phyloP scores from a whole-genome alignment of 345 rosid species.

The Brassica incana region DNA sequence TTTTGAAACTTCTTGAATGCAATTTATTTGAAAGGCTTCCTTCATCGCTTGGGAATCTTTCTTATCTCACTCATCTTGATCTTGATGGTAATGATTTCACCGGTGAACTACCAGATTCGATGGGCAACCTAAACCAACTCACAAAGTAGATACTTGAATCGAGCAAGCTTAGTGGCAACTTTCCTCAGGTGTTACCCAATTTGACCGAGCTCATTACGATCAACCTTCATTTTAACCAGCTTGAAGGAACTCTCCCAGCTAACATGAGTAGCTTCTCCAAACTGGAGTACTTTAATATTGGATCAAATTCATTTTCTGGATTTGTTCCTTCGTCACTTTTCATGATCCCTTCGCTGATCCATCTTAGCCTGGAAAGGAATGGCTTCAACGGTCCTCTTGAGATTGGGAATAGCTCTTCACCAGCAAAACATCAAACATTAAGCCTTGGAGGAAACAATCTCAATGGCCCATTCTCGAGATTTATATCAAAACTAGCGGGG shows the following conservation, averaged over 20 bases:
- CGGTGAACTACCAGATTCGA: neutral
- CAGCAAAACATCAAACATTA: neutral
- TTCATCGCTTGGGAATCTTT: neutral
- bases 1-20: neutral
- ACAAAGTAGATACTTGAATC: neutral
- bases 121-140: neutral
- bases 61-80: neutral
- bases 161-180: neutral
- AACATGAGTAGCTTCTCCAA: neutral
- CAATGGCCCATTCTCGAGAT: neutral
- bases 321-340: neutral
- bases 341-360: neutral
- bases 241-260: neutral
- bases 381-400: neutral
- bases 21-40: neutral
- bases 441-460: neutral
- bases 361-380: neutral
- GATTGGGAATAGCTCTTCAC: neutral
- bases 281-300: neutral
- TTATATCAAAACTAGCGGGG: neutral
- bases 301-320: neutral
- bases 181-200: neutral
- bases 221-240: neutral
- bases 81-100: neutral
- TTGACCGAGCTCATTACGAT: neutral